A percentile compares a stretch with the other conserved stretches of the same genome.
Evolutionary conservation across 116 monocot genomes (phyloP).

Genomic region (Iris pallida): DNA sequence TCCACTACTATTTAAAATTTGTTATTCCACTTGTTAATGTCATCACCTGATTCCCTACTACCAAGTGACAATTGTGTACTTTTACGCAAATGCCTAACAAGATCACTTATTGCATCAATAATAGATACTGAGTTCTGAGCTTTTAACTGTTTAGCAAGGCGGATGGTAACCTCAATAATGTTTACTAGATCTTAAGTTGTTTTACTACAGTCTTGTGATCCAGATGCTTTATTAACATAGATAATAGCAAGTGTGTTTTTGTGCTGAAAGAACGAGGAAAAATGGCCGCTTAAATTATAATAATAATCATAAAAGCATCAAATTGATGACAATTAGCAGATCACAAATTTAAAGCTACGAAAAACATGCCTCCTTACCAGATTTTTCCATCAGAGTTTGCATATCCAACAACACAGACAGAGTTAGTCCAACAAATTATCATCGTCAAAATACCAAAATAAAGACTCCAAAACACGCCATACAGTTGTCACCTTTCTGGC

Average conservation of each 20-base stretch:
- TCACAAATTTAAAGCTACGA: background rate
- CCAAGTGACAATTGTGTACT: constrained; percentile 42
- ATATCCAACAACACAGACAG: constrained; percentile 65
- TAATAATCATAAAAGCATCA: constrained; percentile 3
- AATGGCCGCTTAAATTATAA: constrained; percentile 2
- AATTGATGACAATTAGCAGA: background rate
- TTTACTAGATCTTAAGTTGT: constrained; percentile 61
- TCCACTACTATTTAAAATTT: constrained; percentile 55
- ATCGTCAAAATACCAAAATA: constrained; percentile 84
- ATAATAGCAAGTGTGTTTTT: constrained; percentile 71
- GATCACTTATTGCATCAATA: constrained; percentile 62
- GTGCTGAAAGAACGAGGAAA: constrained; percentile 40
- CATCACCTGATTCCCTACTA: constrained; percentile 26
- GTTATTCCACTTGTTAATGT: constrained; percentile 49
- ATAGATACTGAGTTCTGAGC: constrained; percentile 55
- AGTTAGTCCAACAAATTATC: constrained; percentile 66
- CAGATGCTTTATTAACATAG: constrained; percentile 83
- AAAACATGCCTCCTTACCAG: constrained; percentile 37
- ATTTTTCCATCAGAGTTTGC: constrained; percentile 63
- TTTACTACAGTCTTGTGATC: constrained; percentile 77
- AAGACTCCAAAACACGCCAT: constrained; percentile 70
- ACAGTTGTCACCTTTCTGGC: constrained; percentile 89
- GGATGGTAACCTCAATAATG: constrained; percentile 63
- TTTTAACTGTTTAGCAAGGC: constrained; percentile 55
- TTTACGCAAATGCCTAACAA: constrained; percentile 73